Percentiles rank a stretch among this genome's conserved stretches.
Conservation (phyloP, 2,329 filamentous ascomycete species). For the Exophiala sideris region DNA sequence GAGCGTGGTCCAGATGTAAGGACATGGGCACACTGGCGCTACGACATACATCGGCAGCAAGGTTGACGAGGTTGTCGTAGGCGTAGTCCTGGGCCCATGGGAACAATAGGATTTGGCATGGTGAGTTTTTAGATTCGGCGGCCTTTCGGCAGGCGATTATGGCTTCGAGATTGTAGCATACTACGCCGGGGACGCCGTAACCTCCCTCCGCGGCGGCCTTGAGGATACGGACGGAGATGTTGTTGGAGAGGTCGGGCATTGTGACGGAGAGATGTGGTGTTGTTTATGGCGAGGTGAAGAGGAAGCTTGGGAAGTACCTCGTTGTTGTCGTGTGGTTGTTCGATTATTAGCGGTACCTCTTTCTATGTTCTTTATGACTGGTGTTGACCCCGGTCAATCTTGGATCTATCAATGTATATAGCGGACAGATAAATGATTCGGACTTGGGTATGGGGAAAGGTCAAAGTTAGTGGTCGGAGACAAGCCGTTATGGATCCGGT, state of each 20-base stretch:
- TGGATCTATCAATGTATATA: too few species aligned
- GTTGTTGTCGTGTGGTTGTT: too few species aligned
- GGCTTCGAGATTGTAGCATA: conserved; percentile 64
- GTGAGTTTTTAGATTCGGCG: conserved; percentile 64
- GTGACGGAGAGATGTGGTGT: too few species aligned
- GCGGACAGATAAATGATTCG: too few species aligned
- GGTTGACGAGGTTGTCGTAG: conserved; percentile 53
- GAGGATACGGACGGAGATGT: conserved; percentile 32
- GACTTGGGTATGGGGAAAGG: too few species aligned
- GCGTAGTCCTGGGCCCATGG: conserved; percentile 71
- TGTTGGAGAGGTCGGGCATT: conserved; percentile 12
- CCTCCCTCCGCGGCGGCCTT: conserved; percentile 29
- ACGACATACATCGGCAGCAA: conserved; percentile 55
- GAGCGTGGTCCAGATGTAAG: conserved; percentile 65
- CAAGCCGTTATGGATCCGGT: too few species aligned
- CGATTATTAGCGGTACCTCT: too few species aligned
- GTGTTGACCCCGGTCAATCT: too few species aligned
- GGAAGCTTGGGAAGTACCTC: too few species aligned
- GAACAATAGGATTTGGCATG: conserved; percentile 70
- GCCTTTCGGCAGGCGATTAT: conserved; percentile 67
- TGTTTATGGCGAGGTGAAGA: too few species aligned
- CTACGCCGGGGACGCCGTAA: conserved; percentile 27
- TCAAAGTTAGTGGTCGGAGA: too few species aligned
- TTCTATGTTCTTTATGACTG: too few species aligned
- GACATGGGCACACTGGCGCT: conserved; percentile 58